phyloP scores from a whole-genome alignment of 768 basidiomycete species.

The Scleroderma bovista region DNA sequence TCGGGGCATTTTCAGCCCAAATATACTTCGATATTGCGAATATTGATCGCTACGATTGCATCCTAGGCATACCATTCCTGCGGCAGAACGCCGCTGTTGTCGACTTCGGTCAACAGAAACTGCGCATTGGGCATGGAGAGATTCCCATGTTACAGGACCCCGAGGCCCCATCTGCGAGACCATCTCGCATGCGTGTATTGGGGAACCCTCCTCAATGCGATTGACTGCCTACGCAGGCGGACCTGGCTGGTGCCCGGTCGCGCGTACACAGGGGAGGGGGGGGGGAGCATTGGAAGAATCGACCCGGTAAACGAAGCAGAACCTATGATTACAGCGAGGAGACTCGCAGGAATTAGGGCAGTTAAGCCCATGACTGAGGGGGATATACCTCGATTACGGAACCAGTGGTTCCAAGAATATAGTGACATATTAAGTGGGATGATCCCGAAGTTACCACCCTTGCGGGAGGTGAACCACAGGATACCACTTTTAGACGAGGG shows the following conservation, averaged over 20 bases:
- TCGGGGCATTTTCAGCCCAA: not conserved
- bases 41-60: constrained; percentile 31
- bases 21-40: constrained; percentile 32
- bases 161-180: too few relatives aligned
- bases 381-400: not conserved
- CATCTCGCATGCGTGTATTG: too few relatives aligned
- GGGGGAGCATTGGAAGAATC: too few relatives aligned
- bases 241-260: too few relatives aligned
- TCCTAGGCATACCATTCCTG: constrained; percentile 34
- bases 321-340: too few relatives aligned
- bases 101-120: not conserved
- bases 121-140: too few relatives aligned
- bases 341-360: not conserved
- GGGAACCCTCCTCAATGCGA: too few relatives aligned
- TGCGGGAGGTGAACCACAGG: not conserved
- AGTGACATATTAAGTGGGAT: not conserved
- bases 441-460: not conserved
- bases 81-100: constrained; percentile 4
- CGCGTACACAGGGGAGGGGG: too few relatives aligned
- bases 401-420: not conserved
- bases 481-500: constrained; percentile 10
- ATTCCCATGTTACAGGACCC: too few relatives aligned
- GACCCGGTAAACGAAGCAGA: too few relatives aligned
- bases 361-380: not conserved
- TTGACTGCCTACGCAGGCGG: too few relatives aligned